Evolutionary conservation across 2,329 filamentous ascomycete species (phyloP).

Genomic region (Bipolaris sorokiniana): DNA sequence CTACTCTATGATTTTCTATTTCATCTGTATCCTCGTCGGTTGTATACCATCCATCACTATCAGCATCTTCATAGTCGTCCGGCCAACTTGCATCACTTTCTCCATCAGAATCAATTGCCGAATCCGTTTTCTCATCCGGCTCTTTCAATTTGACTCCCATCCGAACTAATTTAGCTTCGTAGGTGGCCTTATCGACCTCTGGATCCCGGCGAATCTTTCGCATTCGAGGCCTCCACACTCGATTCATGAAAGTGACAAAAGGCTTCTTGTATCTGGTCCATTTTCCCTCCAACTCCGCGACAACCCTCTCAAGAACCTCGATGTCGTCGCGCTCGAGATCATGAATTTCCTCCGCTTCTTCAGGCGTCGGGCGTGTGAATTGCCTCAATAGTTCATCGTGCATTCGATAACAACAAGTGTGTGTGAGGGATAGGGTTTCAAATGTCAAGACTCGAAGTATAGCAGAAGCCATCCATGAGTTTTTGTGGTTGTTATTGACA

Average conservation of each 20-base stretch:
- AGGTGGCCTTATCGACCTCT: neutral
- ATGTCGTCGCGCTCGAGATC: neutral
- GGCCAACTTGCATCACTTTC: neutral
- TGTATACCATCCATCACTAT: neutral
- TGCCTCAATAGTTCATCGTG: fast-evolving
- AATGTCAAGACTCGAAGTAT: neutral
- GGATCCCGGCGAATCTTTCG: neutral
- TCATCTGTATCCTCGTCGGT: neutral
- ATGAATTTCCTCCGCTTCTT: neutral
- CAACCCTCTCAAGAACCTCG: neutral
- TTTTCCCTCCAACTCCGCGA: neutral
- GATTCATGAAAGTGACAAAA: neutral
- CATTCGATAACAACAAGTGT: neutral
- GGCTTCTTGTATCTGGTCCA: neutral
- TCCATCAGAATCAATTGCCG: neutral
- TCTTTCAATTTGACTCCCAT: neutral
- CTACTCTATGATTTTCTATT: neutral
- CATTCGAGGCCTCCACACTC: neutral
- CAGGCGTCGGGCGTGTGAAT: neutral
- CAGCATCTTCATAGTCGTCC: neutral
- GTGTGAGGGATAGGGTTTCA: neutral
- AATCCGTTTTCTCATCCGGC: neutral
- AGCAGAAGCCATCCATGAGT: neutral
- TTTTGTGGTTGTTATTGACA: neutral
- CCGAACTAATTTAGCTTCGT: neutral